These are phyloP conservation scores for Amaranthus hypochondriacus DNA, from an alignment of 148 eudicot genomes.

Conservation along the genomic window DNA sequence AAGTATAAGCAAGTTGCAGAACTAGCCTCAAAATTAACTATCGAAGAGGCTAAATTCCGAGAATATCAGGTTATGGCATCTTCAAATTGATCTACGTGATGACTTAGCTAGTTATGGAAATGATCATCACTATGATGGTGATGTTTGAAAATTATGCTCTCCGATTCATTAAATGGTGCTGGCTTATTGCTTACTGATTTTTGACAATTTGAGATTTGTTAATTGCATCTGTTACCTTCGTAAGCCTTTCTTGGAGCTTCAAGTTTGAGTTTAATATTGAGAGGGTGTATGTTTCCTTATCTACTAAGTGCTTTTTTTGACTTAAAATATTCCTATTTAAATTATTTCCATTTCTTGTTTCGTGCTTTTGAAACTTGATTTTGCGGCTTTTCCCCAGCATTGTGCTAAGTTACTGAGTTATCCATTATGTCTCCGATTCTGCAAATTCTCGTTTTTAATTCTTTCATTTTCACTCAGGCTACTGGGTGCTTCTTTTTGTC, in stretches of 20 bases:
- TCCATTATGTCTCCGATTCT: not conserved
- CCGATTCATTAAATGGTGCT: not conserved
- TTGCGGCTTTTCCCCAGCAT: too few species aligned
- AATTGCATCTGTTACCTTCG: not conserved
- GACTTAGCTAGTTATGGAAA: not conserved
- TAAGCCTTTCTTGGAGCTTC: too few species aligned
- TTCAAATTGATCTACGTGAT: not conserved
- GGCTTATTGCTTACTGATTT: not conserved
- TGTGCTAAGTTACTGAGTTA: not conserved
- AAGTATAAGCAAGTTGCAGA: slow-evolving; percentile 95
- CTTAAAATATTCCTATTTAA: too few species aligned
- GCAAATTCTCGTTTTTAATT: not conserved
- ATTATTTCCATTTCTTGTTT: too few species aligned
- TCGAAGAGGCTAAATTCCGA: slow-evolving; percentile 95
- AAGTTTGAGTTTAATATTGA: too few species aligned
- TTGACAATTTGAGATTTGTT: not conserved
- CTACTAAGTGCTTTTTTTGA: too few species aligned
- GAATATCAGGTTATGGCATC: slow-evolving; percentile 69
- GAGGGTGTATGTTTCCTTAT: too few species aligned
- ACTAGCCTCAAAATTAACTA: slow-evolving; percentile 76
- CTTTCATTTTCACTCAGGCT: not conserved
- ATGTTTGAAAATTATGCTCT: not conserved
- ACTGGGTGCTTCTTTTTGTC: too few species aligned
- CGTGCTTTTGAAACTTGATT: too few species aligned
- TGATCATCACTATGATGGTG: not conserved